Base-by-base conservation (phyloP, 2,329 filamentous ascomycete species). In the Shiraia sp. region DNA sequence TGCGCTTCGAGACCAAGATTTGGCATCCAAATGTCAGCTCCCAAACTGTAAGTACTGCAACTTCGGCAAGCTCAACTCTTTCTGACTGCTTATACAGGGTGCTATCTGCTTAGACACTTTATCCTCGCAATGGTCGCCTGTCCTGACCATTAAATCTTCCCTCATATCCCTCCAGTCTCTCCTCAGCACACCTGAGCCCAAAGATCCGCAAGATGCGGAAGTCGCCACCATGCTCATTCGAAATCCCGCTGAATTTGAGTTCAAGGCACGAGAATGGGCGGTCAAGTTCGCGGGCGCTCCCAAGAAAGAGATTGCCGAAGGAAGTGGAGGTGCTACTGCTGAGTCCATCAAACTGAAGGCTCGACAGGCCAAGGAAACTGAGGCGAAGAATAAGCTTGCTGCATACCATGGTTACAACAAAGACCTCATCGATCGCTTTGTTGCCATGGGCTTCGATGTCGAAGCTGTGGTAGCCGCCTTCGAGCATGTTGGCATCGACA, bases 21-120 rank as follows among this genome's bases (percentile, higher is more conserved):
- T 99, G 91, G 91, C 93, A 99, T 69, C 93, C 93, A 24, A 99
- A 99, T 65, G 83, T 99, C 73, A 95, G 88, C 78, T 92, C 87
- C 62, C 87, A 93, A 67, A 96, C 91, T 28, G 90, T 95, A 74
- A 63, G 85, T 77, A 14, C n/a, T n/a, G 2, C 13, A 12, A 12
- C n/a, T 25, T 19, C 6, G n/a, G 7, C 9, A 3, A 12, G 16
- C 2, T 9, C 3, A n/a, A 8, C 4, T 8, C 5, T 1, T 17
- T 6, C 13, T 15, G 30, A 23, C 61, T 73, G 47, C 70, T 30
- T 32, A n/a, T 36, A 9, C 49, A 97, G 90, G 93, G 93, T 41
- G 92, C 91, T 17, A 99, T 99, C 68, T 99, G 93, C 65, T 83
- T 99, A 40, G 93, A 99, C 66, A 97, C 91, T 0, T 80, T 99